A percentile compares a stretch with the other conserved stretches of the same genome.
Conservation (phyloP, 129 eudicot species). For the Centrapalus pauciflorus region DNA sequence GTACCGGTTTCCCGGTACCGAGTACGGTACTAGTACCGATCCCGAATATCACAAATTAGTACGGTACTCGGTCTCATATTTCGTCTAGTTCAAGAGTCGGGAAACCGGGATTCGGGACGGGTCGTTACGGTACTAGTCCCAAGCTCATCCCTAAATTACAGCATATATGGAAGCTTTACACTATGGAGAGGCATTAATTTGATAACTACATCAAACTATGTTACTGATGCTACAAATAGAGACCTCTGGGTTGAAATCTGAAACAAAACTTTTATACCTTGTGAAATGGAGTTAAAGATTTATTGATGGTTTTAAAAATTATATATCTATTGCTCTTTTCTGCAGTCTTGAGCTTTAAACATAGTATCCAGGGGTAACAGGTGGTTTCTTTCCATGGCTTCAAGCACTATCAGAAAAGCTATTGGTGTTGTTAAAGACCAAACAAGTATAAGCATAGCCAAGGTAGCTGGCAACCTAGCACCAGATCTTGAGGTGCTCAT, state of each 20-base stretch:
- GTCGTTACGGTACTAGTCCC: no score
- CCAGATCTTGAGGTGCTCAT: slow-evolving; percentile 67
- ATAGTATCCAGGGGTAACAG: background rate
- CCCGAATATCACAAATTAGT: no score
- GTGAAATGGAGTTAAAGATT: background rate
- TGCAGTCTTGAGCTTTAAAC: slow-evolving; percentile 9
- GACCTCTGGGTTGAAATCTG: background rate
- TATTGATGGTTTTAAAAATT: background rate
- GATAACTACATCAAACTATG: background rate
- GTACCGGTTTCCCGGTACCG: no score
- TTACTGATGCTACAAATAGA: background rate
- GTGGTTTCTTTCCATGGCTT: slow-evolving; percentile 38
- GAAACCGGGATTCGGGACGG: no score
- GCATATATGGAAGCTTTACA: background rate
- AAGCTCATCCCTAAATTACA: no score
- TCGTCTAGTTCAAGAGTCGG: no score
- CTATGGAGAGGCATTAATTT: background rate
- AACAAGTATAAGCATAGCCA: slow-evolving; percentile 69
- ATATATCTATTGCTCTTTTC: background rate
- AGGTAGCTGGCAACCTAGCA: slow-evolving; percentile 62
- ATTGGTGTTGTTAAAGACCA: slow-evolving; percentile 73
- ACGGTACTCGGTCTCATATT: no score
- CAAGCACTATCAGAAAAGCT: slow-evolving; percentile 59
- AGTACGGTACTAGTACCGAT: no score
- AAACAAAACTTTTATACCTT: background rate